phyloP scores from a whole-genome alignment of 352 stramenopile genomes.

The Phytophthora pini region DNA sequence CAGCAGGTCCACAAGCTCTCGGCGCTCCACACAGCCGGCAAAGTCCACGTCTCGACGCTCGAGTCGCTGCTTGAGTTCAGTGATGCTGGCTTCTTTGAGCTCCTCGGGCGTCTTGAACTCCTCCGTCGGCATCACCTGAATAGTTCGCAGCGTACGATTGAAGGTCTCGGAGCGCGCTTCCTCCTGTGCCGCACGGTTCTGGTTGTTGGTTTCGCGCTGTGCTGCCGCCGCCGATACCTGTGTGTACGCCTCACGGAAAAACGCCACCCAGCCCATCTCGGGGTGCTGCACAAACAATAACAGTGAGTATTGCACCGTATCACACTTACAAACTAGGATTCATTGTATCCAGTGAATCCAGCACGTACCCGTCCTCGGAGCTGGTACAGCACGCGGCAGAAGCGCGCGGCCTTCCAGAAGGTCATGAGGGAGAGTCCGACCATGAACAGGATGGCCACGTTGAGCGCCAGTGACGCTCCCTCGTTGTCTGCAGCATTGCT shows the following conservation, averaged over 20 bases:
- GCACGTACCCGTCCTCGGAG: constrained; percentile 42
- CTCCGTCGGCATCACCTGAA: constrained; percentile 84
- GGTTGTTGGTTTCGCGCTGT: constrained; percentile 45
- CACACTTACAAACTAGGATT: not conserved
- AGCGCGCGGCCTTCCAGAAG: constrained; percentile 61
- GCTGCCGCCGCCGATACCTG: constrained; percentile 44
- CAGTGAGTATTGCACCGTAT: not conserved
- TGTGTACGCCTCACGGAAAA: constrained; percentile 62
- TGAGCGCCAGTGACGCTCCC: constrained; percentile 58
- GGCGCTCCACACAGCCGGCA: constrained; percentile 68
- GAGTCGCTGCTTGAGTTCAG: constrained; percentile 81
- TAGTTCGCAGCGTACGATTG: constrained; percentile 74
- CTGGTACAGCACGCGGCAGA: constrained; percentile 59
- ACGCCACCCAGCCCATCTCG: constrained; percentile 63
- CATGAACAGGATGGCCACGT: constrained; percentile 63
- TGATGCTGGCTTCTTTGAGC: constrained; percentile 56
- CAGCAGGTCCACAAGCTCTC: constrained; percentile 74
- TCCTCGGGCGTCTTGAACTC: constrained; percentile 75
- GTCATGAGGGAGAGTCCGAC: constrained; percentile 62
- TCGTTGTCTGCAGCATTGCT: constrained; percentile 63
- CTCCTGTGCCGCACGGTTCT: constrained; percentile 41
- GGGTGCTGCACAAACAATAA: constrained; percentile 39
- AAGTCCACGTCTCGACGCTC: constrained; percentile 69
- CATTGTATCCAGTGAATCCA: not conserved
- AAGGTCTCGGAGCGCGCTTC: constrained; percentile 63